Percentiles rank a stretch among this genome's conserved stretches.
Conservation (phyloP, 208 protist genomes). For the Vickermania spadyakhi region DNA sequence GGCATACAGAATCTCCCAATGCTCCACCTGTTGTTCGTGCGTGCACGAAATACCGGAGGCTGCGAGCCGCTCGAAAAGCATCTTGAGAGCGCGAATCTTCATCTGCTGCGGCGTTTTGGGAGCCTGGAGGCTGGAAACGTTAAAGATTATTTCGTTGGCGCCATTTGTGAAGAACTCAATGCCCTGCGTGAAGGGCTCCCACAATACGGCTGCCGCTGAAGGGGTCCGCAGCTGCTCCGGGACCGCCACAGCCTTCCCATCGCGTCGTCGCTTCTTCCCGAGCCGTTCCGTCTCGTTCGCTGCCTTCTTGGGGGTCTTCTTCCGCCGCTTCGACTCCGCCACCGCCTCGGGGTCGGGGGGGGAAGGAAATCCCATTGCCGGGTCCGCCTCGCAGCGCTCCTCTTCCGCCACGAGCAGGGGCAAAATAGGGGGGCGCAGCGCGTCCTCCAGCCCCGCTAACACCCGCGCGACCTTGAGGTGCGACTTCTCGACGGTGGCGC, state of each 20-base stretch:
- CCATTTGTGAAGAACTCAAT: conserved; percentile 39
- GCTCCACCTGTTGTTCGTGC: conserved; percentile 38
- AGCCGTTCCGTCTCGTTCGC: conserved; percentile 9
- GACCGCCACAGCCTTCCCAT: background rate
- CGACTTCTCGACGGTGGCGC: conserved; percentile 92
- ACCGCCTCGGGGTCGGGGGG: conserved; percentile 7
- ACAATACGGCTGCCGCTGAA: background rate
- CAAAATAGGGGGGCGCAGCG: conserved; percentile 59
- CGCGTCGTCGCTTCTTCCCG: conserved; percentile 3
- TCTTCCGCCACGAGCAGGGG: conserved; percentile 54
- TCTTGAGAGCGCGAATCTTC: conserved; percentile 85
- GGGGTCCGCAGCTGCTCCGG: conserved; percentile 4
- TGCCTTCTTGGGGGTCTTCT: background rate
- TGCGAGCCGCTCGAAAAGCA: conserved; percentile 58
- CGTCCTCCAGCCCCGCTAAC: conserved; percentile 56
- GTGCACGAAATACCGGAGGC: conserved; percentile 75
- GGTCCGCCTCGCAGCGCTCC: conserved; percentile 75
- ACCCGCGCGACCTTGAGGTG: conserved; percentile 91
- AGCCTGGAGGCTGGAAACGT: conserved; percentile 72
- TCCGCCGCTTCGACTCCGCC: conserved; percentile 3
- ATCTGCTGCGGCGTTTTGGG: conserved; percentile 64
- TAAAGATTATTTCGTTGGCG: conserved; percentile 50
- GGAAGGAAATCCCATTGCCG: conserved; percentile 52
- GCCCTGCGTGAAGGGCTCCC: conserved; percentile 16
- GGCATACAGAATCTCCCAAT: conserved; percentile 67